These are phyloP conservation scores for Penicillium bovifimosum DNA, from an alignment of 495 filamentous ascomycete species.

Conservation along the genomic window DNA sequence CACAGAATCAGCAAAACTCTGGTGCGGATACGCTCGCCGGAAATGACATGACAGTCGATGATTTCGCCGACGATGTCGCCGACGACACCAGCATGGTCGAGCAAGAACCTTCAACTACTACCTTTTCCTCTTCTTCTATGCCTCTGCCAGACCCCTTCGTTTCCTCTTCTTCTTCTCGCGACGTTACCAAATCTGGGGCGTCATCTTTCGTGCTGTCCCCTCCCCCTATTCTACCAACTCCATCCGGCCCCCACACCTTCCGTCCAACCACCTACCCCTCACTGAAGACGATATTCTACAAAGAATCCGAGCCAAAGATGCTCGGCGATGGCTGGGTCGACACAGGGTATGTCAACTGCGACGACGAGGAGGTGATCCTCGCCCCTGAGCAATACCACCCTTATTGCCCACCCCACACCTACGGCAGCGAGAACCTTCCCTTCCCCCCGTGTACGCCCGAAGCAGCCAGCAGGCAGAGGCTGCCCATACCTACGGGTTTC, in stretches of 20 bases:
- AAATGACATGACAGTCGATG: too few relatives aligned
- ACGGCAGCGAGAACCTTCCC: slow-evolving; percentile 26
- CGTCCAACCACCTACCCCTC: too few relatives aligned
- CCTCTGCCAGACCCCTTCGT: slow-evolving; percentile 4
- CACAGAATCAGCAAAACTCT: not conserved
- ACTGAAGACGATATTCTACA: too few relatives aligned
- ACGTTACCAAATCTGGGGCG: too few relatives aligned
- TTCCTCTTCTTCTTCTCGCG: not conserved
- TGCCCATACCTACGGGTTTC: slow-evolving; percentile 34
- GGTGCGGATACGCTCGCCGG: not conserved
- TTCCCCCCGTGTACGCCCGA: slow-evolving; percentile 30
- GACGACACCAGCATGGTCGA: not conserved
- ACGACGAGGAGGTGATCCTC: slow-evolving; percentile 32
- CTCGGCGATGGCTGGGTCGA: slow-evolving; percentile 30
- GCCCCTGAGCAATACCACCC: slow-evolving; percentile 20
- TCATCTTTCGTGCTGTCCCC: too few relatives aligned
- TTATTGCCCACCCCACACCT: slow-evolving; percentile 28
- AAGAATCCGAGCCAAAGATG: slow-evolving; percentile 13
- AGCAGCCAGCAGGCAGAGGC: slow-evolving; percentile 24
- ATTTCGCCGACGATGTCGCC: not conserved
- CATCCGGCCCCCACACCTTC: too few relatives aligned
- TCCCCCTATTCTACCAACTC: too few relatives aligned
- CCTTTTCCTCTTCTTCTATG: not conserved
- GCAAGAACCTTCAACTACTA: not conserved
- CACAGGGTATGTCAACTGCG: slow-evolving; percentile 31